phyloP scores from a whole-genome alignment of 78 protist species.

The Cavenderia fasciculata region DNA sequence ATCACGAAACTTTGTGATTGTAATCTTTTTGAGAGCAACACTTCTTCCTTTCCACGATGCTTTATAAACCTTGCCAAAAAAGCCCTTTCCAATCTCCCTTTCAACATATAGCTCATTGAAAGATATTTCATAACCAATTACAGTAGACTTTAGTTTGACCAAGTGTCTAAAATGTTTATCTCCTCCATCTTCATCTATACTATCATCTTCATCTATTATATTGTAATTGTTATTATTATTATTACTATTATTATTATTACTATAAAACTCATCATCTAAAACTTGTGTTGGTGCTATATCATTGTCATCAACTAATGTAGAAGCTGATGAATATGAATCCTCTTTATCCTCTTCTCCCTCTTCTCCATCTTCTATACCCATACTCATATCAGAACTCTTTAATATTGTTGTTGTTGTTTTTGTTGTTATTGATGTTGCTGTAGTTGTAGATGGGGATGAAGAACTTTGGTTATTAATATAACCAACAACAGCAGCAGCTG shows the following conservation, averaged over 20 bases:
- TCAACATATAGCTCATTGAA: conserved; percentile 22
- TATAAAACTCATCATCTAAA: neutral
- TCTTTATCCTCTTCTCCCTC: neutral
- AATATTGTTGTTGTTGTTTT: too few species aligned
- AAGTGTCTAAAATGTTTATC: conserved; percentile 26
- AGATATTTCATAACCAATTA: conserved; percentile 32
- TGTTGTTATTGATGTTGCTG: neutral
- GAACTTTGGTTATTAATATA: neutral
- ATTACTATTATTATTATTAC: neutral
- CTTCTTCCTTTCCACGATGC: conserved; percentile 53
- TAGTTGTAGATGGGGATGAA: neutral
- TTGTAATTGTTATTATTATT: neutral
- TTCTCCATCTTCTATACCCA: neutral
- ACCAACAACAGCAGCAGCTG: neutral
- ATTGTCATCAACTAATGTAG: neutral
- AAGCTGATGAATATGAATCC: neutral
- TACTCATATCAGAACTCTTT: neutral
- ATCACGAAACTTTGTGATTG: conserved; percentile 27
- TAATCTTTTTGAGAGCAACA: conserved; percentile 68
- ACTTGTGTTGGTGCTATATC: conserved; percentile 13
- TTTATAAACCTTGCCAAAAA: conserved; percentile 73
- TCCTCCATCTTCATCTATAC: neutral
- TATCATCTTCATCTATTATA: neutral
- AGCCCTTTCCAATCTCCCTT: conserved; percentile 65
- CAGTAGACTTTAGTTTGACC: conserved; percentile 38